Evolutionary conservation across 1,284 basidiomycete species (phyloP).

Genomic region (Heterobasidion irregulare): DNA sequence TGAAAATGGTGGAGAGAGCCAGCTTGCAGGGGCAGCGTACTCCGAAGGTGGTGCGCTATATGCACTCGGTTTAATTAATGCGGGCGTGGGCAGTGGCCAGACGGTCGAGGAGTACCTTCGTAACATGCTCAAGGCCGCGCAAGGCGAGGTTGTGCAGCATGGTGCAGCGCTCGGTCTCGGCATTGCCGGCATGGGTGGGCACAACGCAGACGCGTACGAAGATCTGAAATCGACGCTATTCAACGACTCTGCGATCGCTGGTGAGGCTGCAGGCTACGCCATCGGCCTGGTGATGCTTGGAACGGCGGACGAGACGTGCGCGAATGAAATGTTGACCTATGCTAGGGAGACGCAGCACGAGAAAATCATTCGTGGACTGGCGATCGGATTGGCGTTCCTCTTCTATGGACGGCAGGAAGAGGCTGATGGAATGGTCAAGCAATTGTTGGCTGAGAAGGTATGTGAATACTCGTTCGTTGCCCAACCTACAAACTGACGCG

Average conservation of each 20-base stretch:
- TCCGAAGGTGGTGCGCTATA: constrained; percentile 92
- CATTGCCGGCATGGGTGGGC: constrained; percentile 87
- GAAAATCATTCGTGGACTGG: constrained; percentile 94
- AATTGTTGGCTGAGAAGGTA: constrained; percentile 81
- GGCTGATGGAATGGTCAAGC: constrained; percentile 73
- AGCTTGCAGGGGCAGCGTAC: constrained; percentile 69
- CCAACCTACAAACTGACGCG: constrained; percentile 1
- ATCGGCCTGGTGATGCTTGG: constrained; percentile 98
- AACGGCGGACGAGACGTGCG: constrained; percentile 68
- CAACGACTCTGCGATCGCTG: constrained; percentile 88
- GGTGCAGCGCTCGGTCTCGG: constrained; percentile 92
- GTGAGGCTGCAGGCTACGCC: constrained; percentile 89
- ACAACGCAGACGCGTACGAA: constrained; percentile 84
- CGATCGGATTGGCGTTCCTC: constrained; percentile 85
- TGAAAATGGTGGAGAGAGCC: constrained; percentile 56
- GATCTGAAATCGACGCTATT: constrained; percentile 84
- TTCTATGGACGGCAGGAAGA: constrained; percentile 88
- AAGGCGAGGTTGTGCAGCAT: constrained; percentile 86
- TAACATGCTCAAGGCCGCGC: constrained; percentile 65
- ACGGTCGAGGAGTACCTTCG: constrained; percentile 69
- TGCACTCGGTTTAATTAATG: constrained; percentile 91
- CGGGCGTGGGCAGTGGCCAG: constrained; percentile 70
- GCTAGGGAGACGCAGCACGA: constrained; percentile 95
- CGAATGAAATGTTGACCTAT: constrained; percentile 91
- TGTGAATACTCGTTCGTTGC: neutral